These are phyloP conservation scores for Exophiala oligosperma DNA, from an alignment of 2,329 filamentous ascomycete species.

Conservation along the genomic window DNA sequence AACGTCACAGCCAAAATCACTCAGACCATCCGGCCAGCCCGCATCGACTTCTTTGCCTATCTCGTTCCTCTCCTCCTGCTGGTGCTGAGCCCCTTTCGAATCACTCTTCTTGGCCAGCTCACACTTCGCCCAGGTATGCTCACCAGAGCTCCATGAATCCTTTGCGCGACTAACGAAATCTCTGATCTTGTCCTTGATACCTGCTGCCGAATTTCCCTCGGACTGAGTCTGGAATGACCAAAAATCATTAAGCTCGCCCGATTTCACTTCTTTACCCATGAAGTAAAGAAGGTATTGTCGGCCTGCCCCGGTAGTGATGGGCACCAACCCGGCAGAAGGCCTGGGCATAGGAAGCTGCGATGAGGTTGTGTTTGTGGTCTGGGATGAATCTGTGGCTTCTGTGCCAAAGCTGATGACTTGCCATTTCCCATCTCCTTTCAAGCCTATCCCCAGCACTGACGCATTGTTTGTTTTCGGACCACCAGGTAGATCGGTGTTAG, in stretches of 20 bases:
- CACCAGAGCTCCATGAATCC: slow-evolving; percentile 10
- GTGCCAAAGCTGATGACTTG: slow-evolving; percentile 11
- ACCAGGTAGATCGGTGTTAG: not conserved
- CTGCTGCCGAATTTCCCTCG: slow-evolving; percentile 4
- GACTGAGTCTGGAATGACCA: slow-evolving; percentile 21
- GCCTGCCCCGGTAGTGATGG: slow-evolving; percentile 21
- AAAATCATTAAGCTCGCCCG: slow-evolving; percentile 3
- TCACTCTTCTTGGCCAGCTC: slow-evolving; percentile 10
- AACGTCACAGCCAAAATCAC: slow-evolving; percentile 11
- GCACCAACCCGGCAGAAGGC: slow-evolving; percentile 1
- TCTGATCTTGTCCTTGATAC: slow-evolving; percentile 17
- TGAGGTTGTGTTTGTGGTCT: not conserved
- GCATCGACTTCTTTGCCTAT: not conserved
- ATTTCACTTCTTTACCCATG: slow-evolving; percentile 4
- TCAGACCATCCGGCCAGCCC: slow-evolving; percentile 8
- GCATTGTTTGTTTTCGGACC: slow-evolving; percentile 1
- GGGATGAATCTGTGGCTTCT: not conserved
- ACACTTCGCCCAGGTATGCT: slow-evolving; percentile 19
- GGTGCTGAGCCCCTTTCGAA: not conserved
- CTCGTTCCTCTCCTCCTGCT: not conserved
- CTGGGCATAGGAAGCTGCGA: slow-evolving; percentile 9
- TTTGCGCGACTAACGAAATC: slow-evolving; percentile 3
- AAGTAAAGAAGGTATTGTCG: slow-evolving; percentile 19
- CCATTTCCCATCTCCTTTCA: slow-evolving; percentile 15
- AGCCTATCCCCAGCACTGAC: slow-evolving; percentile 1